A percentile compares a stretch with the other conserved stretches of the same genome.
Conservation (phyloP, 2,329 filamentous ascomycete genomes). For the Diaporthe citri region DNA sequence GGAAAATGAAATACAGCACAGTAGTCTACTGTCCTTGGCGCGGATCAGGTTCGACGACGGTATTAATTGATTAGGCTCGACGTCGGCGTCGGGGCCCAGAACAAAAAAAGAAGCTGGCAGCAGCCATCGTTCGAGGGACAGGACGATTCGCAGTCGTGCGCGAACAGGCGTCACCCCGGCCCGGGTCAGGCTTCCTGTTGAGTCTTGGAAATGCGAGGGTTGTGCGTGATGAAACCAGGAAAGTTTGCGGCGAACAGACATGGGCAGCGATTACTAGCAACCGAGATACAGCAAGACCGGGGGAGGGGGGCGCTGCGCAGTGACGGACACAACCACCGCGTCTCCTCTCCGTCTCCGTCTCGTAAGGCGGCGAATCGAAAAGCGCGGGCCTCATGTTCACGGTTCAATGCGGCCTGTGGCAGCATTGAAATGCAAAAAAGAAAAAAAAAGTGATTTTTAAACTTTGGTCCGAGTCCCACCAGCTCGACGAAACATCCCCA, state of each 20-base stretch:
- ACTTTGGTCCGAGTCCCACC: constrained; percentile 28
- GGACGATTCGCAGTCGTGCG: neutral
- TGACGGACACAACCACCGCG: neutral
- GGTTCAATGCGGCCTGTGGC: neutral
- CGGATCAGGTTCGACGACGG: constrained; percentile 10
- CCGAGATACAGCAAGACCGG: constrained; percentile 11
- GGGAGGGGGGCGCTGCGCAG: neutral
- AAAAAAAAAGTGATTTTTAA: neutral
- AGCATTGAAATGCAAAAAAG: constrained; percentile 11
- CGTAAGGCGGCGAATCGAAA: constrained; percentile 3
- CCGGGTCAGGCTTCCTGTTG: neutral
- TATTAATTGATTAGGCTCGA: constrained; percentile 24
- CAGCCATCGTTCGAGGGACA: neutral
- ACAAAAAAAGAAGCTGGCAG: neutral
- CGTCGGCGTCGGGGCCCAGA: neutral
- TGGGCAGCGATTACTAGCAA: constrained; percentile 6
- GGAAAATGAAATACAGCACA: neutral
- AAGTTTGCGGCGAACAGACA: constrained; percentile 21
- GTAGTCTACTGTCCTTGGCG: neutral
- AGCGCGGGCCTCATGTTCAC: neutral
- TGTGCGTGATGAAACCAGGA: constrained; percentile 14
- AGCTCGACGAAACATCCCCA: constrained; percentile 23
- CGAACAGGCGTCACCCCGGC: constrained; percentile 3
- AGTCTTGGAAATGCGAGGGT: constrained; percentile 13
- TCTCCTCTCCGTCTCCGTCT: neutral